These are phyloP conservation scores for Mucor racemosus DNA, from an alignment of 371 early-diverging fungal genomes.

Conservation along the genomic window DNA sequence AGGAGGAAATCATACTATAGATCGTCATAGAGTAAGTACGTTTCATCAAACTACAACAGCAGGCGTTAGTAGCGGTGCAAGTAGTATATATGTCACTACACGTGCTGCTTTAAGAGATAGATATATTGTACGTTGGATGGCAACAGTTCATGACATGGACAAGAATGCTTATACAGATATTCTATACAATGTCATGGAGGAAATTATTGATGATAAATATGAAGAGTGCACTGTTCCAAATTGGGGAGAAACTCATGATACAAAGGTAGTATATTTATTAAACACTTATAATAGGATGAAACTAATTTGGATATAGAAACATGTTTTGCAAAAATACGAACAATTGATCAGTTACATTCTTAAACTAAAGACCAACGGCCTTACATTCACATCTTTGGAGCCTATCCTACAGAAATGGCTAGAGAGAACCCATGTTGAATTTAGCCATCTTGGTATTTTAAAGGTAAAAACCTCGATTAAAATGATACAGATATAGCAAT, in stretches of 20 bases:
- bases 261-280: slow-evolving; percentile 23
- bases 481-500: too few relatives aligned
- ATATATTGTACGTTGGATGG: slow-evolving; percentile 48
- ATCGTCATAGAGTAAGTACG: slow-evolving; percentile 33
- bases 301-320: slow-evolving; percentile 26
- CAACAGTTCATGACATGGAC: slow-evolving; percentile 46
- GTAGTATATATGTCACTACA: slow-evolving; percentile 50
- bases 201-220: slow-evolving; percentile 39
- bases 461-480: slow-evolving; percentile 16
- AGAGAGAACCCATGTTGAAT: slow-evolving; percentile 37
- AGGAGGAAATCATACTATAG: slow-evolving; percentile 15
- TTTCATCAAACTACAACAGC: slow-evolving; percentile 19
- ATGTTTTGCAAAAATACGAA: slow-evolving; percentile 42
- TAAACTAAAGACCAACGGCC: slow-evolving; percentile 44
- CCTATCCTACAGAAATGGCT: slow-evolving; percentile 49
- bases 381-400: slow-evolving; percentile 49
- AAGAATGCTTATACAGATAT: slow-evolving; percentile 34
- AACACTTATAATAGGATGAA: background rate
- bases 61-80: slow-evolving; percentile 47
- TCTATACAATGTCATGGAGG: slow-evolving; percentile 37
- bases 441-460: slow-evolving; percentile 35
- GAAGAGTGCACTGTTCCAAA: slow-evolving; percentile 31
- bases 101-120: slow-evolving; percentile 47
- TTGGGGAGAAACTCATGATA: slow-evolving; percentile 31
- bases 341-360: slow-evolving; percentile 43